phyloP scores from a whole-genome alignment of 441 rosid genomes.

The Lepidium campestre region DNA sequence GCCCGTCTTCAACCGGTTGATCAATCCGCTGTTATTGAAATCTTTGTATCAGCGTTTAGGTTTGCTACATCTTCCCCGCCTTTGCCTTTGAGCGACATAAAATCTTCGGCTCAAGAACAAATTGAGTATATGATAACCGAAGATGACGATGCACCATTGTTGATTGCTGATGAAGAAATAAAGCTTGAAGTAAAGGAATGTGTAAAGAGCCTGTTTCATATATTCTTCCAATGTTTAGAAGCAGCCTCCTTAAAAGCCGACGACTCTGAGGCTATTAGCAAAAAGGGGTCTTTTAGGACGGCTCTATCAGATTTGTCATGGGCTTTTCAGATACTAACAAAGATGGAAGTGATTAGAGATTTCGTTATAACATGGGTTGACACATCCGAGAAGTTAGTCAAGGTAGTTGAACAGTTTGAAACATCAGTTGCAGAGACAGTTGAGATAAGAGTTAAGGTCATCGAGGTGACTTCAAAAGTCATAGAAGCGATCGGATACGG shows the following conservation, averaged over 20 bases:
- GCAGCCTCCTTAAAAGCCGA: constrained; percentile 28
- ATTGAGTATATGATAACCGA: constrained; percentile 87
- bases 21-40: constrained; percentile 39
- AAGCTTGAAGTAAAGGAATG: constrained; percentile 65
- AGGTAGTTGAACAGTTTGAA: constrained; percentile 35
- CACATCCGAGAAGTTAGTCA: constrained; percentile 58
- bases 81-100: constrained; percentile 45
- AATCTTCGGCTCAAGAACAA: constrained; percentile 79
- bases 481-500: constrained; percentile 75
- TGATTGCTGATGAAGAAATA: constrained; percentile 50
- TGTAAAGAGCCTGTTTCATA: constrained; percentile 39
- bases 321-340: constrained; percentile 70
- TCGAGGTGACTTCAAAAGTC: constrained; percentile 72
- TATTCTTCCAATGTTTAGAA: constrained; percentile 53
- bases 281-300: constrained; percentile 35
- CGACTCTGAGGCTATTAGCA: constrained; percentile 31
- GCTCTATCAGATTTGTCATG: constrained; percentile 65
- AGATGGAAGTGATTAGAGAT: constrained; percentile 71
- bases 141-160: constrained; percentile 83
- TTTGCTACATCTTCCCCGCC: constrained; percentile 75
- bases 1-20: constrained; percentile 83
- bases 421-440: constrained; percentile 30
- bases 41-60: constrained; percentile 60
- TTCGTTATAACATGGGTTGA: constrained; percentile 75
- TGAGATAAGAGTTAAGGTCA: constrained; percentile 48